These are phyloP conservation scores for Trypanosomatidae sp. DNA, from an alignment of 208 protist species.

Conservation along the genomic window DNA sequence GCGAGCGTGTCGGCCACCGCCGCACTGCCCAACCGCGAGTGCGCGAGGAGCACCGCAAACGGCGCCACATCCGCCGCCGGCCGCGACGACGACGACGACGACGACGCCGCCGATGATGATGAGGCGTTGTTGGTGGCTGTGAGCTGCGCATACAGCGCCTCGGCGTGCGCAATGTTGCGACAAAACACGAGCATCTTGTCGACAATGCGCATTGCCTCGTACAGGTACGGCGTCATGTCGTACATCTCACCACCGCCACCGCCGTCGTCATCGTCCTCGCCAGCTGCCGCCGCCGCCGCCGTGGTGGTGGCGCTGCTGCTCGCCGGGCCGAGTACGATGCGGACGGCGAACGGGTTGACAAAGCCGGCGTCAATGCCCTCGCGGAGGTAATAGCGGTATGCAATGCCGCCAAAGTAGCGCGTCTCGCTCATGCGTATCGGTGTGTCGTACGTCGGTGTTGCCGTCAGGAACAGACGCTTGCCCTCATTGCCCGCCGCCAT, in stretches of 20 bases:
- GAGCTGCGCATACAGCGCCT: conserved; percentile 16
- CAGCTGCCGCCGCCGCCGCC: too few relatives aligned
- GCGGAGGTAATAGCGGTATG: conserved; percentile 66
- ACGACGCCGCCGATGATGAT: not conserved
- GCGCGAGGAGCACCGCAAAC: conserved; percentile 42
- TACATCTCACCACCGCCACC: conserved; percentile 21
- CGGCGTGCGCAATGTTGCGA: conserved; percentile 40
- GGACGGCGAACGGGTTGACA: conserved; percentile 56
- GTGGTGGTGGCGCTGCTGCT: too few relatives aligned
- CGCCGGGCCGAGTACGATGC: conserved; percentile 25
- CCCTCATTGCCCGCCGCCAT: too few relatives aligned
- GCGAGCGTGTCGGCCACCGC: conserved; percentile 21
- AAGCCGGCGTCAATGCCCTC: conserved; percentile 64
- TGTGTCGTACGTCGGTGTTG: conserved; percentile 67
- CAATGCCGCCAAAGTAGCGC: conserved; percentile 53
- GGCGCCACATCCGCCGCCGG: conserved; percentile 21
- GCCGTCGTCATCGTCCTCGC: too few relatives aligned
- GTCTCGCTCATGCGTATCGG: conserved; percentile 57
- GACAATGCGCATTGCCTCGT: conserved; percentile 55
- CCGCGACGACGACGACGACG: not conserved
- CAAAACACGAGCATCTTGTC: conserved; percentile 75
- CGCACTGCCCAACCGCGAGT: conserved; percentile 39
- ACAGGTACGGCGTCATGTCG: conserved; percentile 55
- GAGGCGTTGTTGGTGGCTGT: not conserved
- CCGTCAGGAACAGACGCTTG: conserved; percentile 52